Conservation (phyloP, 2,329 filamentous ascomycete species). For the Mollisia scopiformis region DNA sequence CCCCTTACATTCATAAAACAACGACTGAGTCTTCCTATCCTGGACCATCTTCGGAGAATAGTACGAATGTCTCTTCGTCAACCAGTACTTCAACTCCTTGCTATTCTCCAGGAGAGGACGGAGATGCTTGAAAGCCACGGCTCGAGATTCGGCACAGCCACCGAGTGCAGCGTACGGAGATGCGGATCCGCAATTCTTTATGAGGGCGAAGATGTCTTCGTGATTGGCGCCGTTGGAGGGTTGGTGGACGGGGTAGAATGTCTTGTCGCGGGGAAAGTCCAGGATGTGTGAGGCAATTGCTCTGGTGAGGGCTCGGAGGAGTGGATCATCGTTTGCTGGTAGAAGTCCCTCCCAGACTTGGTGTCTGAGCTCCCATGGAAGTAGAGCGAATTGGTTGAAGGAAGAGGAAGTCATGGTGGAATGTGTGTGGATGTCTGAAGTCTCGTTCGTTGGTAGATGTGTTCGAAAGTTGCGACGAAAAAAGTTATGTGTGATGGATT, state of each 20-base stretch:
- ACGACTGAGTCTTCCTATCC: background rate
- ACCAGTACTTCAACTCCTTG: background rate
- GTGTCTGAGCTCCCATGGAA: slow-evolving; percentile 4
- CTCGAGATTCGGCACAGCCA: background rate
- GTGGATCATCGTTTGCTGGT: background rate
- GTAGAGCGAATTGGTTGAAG: background rate
- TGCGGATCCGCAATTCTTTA: background rate
- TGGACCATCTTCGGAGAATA: background rate
- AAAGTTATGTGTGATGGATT: too few relatives aligned
- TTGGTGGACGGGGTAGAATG: background rate
- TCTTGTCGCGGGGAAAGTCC: background rate
- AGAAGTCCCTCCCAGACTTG: background rate
- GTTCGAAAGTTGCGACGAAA: background rate
- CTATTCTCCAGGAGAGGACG: background rate
- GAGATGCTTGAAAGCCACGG: slow-evolving; percentile 5
- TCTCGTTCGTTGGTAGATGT: background rate
- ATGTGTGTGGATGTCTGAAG: background rate
- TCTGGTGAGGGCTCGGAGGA: background rate
- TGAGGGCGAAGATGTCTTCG: background rate
- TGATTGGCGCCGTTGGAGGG: background rate
- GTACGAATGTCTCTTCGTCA: background rate
- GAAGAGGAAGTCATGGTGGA: background rate
- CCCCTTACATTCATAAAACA: background rate
- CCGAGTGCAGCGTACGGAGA: background rate
- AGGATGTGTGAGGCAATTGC: background rate